Evolutionary conservation across 129 eudicot species (phyloP).

Genomic region (Flaveria robusta): DNA sequence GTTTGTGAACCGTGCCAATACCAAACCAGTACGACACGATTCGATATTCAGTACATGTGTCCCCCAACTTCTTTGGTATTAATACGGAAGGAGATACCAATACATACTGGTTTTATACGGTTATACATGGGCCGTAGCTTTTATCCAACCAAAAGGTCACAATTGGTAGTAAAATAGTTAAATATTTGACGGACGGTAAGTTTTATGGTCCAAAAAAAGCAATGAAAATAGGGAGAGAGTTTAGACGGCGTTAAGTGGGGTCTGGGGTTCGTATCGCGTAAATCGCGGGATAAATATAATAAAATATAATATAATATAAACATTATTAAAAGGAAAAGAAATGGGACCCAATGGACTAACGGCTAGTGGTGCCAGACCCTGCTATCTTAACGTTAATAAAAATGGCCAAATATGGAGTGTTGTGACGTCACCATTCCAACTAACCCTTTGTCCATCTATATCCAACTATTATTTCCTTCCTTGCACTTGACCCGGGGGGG

Average conservation of each 20-base stretch:
- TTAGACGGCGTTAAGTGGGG: slow-evolving; percentile 29
- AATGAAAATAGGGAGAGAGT: neutral
- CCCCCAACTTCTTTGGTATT: too few species aligned
- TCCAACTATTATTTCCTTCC: neutral
- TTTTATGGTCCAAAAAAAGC: neutral
- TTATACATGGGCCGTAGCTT: neutral
- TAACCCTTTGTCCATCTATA: slow-evolving; percentile 17
- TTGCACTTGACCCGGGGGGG: too few species aligned
- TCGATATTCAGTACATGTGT: neutral
- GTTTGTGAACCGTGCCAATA: neutral
- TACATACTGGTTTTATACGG: neutral
- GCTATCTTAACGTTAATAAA: slow-evolving; percentile 19
- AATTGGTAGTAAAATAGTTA: neutral
- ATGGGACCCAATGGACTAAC: slow-evolving; percentile 40
- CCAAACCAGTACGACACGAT: neutral
- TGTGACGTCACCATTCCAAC: slow-evolving; percentile 23
- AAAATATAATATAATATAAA: neutral
- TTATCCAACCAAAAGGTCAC: neutral
- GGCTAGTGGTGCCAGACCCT: slow-evolving; percentile 35
- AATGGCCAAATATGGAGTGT: slow-evolving; percentile 23
- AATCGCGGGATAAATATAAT: slow-evolving; percentile 16
- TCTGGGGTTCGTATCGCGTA: slow-evolving; percentile 23
- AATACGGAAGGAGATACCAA: neutral
- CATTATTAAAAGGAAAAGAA: neutral
- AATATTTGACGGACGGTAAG: slow-evolving; percentile 15